These are phyloP conservation scores for Rubia peregrina DNA, from an alignment of 305 asterid genomes.

Conservation along the genomic window DNA sequence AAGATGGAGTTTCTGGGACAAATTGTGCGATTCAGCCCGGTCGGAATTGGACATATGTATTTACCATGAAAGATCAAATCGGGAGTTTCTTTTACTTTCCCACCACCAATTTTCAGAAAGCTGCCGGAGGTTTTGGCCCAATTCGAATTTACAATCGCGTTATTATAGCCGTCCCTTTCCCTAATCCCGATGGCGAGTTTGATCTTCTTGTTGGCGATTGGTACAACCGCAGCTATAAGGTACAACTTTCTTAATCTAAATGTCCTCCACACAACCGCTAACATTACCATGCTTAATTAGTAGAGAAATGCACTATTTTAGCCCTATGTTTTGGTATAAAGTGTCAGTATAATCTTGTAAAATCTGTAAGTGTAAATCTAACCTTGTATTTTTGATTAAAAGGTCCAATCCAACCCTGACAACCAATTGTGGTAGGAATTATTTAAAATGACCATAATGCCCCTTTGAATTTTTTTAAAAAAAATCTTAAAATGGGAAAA, in stretches of 20 bases:
- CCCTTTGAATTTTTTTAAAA: too few relatives aligned
- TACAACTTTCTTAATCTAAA: constrained; percentile 1
- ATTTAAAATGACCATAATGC: too few relatives aligned
- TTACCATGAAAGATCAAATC: constrained; percentile 54
- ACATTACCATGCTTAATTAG: too few relatives aligned
- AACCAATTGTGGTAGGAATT: too few relatives aligned
- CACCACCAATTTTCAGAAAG: constrained; percentile 37
- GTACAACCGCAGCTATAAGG: constrained; percentile 34
- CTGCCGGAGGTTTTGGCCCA: constrained; percentile 58
- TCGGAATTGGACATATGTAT: constrained; percentile 51
- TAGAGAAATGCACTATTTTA: too few relatives aligned
- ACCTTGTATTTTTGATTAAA: too few relatives aligned
- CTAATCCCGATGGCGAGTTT: constrained; percentile 42
- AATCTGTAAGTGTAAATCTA: too few relatives aligned
- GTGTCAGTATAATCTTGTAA: too few relatives aligned
- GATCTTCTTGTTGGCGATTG: constrained; percentile 46
- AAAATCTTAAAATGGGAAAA: too few relatives aligned
- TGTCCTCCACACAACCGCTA: too few relatives aligned
- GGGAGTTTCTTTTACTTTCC: constrained; percentile 58
- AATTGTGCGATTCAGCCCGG: constrained; percentile 54
- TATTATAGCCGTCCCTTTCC: constrained; percentile 35
- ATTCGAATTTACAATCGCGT: constrained; percentile 46
- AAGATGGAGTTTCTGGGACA: constrained; percentile 65
- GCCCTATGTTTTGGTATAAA: too few relatives aligned
- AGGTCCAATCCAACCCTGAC: too few relatives aligned